A percentile compares a stretch with the other conserved stretches of the same genome.
phyloP scores from a whole-genome alignment of 2,329 filamentous ascomycete genomes.

The Verticillium longisporum region DNA sequence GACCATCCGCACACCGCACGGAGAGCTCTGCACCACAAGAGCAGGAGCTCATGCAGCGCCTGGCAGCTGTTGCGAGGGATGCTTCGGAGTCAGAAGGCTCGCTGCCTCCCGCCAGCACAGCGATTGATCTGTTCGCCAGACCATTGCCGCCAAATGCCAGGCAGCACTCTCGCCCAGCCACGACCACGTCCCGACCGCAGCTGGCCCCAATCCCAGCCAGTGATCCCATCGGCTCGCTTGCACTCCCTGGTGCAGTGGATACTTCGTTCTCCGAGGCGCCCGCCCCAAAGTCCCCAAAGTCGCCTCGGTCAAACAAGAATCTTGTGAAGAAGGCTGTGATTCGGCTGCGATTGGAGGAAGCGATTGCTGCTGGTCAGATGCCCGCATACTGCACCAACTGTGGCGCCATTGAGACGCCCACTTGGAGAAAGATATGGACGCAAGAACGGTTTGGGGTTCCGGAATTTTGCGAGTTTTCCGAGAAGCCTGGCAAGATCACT shows the following conservation, averaged over 20 bases:
- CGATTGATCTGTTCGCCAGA: not conserved
- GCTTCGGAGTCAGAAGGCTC: not conserved
- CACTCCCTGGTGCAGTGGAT: slow-evolving; percentile 19
- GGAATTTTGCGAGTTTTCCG: slow-evolving; percentile 62
- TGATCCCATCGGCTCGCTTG: slow-evolving; percentile 21
- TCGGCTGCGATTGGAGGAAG: slow-evolving; percentile 51
- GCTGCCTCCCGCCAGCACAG: not conserved
- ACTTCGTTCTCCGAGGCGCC: slow-evolving; percentile 26
- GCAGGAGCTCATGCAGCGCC: not conserved
- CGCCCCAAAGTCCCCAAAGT: slow-evolving; percentile 26
- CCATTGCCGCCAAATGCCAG: not conserved
- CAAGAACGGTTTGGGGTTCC: slow-evolving; percentile 53
- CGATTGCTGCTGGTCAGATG: slow-evolving; percentile 72
- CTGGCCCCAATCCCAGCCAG: slow-evolving; percentile 25
- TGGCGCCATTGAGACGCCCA: slow-evolving; percentile 90
- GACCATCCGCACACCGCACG: not conserved
- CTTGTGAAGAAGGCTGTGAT: slow-evolving; percentile 56
- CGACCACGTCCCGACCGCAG: slow-evolving; percentile 13
- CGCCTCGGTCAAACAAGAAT: slow-evolving; percentile 55
- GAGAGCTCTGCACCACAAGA: not conserved
- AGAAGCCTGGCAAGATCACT: slow-evolving; percentile 66
- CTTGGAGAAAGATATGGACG: slow-evolving; percentile 91
- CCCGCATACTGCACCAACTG: slow-evolving; percentile 90
- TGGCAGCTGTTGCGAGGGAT: not conserved
- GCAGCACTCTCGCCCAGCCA: slow-evolving; percentile 8